Evolutionary conservation across 768 basidiomycete genomes (phyloP).

Genomic region (Russula sp.): DNA sequence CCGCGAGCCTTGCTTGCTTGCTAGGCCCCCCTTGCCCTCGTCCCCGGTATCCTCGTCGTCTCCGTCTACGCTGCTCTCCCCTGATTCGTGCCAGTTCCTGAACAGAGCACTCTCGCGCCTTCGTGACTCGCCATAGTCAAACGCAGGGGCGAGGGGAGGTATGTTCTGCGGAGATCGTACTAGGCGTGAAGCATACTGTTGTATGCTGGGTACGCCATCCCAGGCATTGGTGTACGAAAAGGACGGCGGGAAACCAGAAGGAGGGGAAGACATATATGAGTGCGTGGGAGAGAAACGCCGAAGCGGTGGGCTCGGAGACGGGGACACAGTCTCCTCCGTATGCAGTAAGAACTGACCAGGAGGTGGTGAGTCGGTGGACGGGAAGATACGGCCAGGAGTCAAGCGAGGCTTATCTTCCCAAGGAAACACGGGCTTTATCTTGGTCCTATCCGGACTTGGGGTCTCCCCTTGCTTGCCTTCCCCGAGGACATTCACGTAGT

Average conservation of each 20-base stretch:
- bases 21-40: too few relatives aligned
- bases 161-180: constrained; percentile 42
- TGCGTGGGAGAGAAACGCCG: constrained; percentile 16
- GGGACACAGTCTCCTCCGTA: neutral
- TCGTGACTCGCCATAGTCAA: constrained; percentile 38
- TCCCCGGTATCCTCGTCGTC: constrained; percentile 58
- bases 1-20: constrained; percentile 25
- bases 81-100: constrained; percentile 48
- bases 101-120: constrained; percentile 32
- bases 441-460: constrained; percentile 59
- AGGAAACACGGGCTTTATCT: constrained; percentile 82
- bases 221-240: constrained; percentile 75
- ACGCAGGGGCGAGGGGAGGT: constrained; percentile 44
- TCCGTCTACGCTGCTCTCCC: constrained; percentile 73
- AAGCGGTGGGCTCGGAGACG: constrained; percentile 26
- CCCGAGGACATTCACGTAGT: constrained; percentile 59
- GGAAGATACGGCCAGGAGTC: constrained; percentile 67
- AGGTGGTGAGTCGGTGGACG: constrained; percentile 24
- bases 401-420: constrained; percentile 81
- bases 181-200: constrained; percentile 61
- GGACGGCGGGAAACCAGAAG: constrained; percentile 46
- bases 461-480: constrained; percentile 39
- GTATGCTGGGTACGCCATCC: constrained; percentile 78
- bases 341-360: constrained; percentile 22
- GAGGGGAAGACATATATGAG: too few relatives aligned